Percentiles rank a stretch among this genome's conserved stretches.
Evolutionary conservation across 257 asterid genomes (phyloP).

Genomic region (Forsythia viridissima): DNA sequence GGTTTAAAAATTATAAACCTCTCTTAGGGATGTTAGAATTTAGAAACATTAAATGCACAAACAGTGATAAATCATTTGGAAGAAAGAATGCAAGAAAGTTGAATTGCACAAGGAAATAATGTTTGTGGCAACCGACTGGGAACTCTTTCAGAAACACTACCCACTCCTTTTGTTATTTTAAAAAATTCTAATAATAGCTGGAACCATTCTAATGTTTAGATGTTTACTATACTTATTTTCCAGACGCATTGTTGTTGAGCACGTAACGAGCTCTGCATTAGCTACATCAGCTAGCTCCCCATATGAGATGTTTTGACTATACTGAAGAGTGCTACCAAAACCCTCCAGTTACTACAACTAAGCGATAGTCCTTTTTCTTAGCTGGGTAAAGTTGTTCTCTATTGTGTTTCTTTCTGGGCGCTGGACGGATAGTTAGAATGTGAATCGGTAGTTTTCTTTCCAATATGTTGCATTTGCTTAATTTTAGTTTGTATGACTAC

Average conservation of each 20-base stretch:
- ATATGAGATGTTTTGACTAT: not conserved
- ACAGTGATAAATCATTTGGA: not conserved
- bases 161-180: not conserved
- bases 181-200: not conserved
- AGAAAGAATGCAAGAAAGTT: slow-evolving; percentile 3
- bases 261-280: not conserved
- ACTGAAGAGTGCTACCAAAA: not conserved
- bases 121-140: not conserved
- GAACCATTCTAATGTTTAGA: not conserved
- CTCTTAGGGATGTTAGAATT: not conserved
- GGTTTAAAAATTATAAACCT: not conserved
- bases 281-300: not conserved
- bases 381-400: not conserved
- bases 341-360: not conserved
- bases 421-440: not conserved
- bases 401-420: not conserved
- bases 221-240: slow-evolving; percentile 3
- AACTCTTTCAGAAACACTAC: not conserved
- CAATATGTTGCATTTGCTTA: not conserved
- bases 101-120: not conserved
- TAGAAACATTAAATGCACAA: not conserved
- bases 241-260: not conserved
- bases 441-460: not conserved
- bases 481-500: not conserved
- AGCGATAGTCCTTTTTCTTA: not conserved